Evolutionary conservation across 2,329 filamentous ascomycete genomes (phyloP).

Genomic region (Zymoseptoria pseudotritici): DNA sequence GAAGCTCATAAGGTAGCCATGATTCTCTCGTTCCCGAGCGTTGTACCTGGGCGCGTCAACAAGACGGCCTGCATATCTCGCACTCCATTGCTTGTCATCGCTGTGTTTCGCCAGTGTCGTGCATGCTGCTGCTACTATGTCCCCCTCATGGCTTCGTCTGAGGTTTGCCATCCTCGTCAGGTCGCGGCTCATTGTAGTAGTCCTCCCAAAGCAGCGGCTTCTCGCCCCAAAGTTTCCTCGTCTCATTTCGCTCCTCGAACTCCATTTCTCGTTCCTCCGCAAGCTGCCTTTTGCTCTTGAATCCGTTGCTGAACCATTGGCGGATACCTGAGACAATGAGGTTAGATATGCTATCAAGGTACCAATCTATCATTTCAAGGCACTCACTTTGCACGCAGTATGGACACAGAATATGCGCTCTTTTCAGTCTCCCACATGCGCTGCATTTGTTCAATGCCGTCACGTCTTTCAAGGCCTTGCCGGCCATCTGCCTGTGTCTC

Average conservation of each 20-base stretch:
- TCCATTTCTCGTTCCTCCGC: slow-evolving; percentile 14
- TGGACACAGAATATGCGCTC: slow-evolving; percentile 80
- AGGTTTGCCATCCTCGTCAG: slow-evolving; percentile 11
- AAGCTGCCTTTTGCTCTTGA: slow-evolving; percentile 24
- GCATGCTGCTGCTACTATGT: background rate
- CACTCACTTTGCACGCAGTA: slow-evolving; percentile 74
- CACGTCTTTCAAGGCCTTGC: slow-evolving; percentile 88
- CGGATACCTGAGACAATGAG: slow-evolving; percentile 23
- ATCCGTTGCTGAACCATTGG: slow-evolving; percentile 30
- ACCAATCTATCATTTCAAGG: background rate
- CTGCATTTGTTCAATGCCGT: slow-evolving; percentile 82
- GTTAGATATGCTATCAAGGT: slow-evolving; percentile 1
- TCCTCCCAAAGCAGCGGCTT: slow-evolving; percentile 18
- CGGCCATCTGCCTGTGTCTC: slow-evolving; percentile 86
- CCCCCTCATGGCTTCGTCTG: slow-evolving; percentile 5
- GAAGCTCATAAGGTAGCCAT: background rate
- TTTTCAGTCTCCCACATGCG: slow-evolving; percentile 79
- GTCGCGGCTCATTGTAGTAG: slow-evolving; percentile 12
- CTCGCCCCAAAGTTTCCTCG: slow-evolving; percentile 18
- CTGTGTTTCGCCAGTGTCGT: background rate
- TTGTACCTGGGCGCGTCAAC: background rate
- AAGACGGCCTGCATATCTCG: background rate
- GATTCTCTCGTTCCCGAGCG: background rate
- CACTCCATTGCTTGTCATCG: background rate
- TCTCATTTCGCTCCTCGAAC: slow-evolving; percentile 21